Evolutionary conservation across 139 green algal species (phyloP).

Genomic region (Chlamydomonas incerta): DNA sequence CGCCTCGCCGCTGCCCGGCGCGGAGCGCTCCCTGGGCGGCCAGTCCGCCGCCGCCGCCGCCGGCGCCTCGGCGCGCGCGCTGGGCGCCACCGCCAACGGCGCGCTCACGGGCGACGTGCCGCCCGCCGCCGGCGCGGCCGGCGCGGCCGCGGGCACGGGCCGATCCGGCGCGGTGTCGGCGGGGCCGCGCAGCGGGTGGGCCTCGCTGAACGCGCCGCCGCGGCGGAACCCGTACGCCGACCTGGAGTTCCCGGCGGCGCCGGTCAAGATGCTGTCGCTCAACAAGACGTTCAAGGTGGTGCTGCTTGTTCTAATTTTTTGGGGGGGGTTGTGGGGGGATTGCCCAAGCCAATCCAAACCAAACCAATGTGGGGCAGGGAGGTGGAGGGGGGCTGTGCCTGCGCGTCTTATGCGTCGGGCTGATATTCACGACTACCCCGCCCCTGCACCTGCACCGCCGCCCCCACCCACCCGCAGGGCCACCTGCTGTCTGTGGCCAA

Average conservation of each 20-base stretch:
- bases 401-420: no score
- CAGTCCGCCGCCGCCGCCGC: no score
- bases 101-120: background rate
- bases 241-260: conserved; percentile 55
- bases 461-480: no score
- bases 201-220: conserved; percentile 36
- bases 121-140: background rate
- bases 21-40: conserved; percentile 13
- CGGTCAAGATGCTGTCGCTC: conserved; percentile 65
- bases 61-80: background rate
- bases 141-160: background rate
- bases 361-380: no score
- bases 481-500: conserved; percentile 67
- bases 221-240: conserved; percentile 69
- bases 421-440: no score
- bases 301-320: no score
- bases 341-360: no score
- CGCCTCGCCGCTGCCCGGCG: background rate
- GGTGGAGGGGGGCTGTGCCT: no score
- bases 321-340: no score
- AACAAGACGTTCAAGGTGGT: conserved; percentile 83
- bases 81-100: background rate
- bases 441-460: no score
- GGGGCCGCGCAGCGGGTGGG: conserved; percentile 51
- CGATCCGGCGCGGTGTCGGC: background rate